These are phyloP conservation scores for Terana coerulea DNA, from an alignment of 768 basidiomycete genomes.

Conservation along the genomic window DNA sequence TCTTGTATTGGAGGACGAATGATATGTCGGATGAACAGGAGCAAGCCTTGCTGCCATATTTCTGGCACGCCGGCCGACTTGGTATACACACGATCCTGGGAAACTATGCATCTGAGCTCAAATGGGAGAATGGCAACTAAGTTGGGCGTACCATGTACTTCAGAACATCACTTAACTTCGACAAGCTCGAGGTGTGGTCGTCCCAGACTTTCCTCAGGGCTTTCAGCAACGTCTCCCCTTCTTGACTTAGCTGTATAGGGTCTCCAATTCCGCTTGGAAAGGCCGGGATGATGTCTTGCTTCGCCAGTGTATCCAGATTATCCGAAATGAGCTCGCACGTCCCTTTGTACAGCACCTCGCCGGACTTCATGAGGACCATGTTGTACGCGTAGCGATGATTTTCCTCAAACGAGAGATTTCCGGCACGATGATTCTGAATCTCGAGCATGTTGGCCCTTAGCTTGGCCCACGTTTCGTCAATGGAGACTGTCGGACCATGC, in stretches of 20 bases:
- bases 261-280: constrained; percentile 79
- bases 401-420: constrained; percentile 86
- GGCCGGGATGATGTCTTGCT: constrained; percentile 69
- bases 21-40: constrained; percentile 81
- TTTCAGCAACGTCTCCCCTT: constrained; percentile 83
- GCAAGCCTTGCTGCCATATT: constrained; percentile 77
- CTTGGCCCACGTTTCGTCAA: constrained; percentile 79
- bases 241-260: constrained; percentile 70
- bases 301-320: constrained; percentile 79
- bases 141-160: constrained; percentile 82
- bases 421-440: constrained; percentile 93
- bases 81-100: constrained; percentile 88
- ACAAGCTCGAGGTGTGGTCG: constrained; percentile 87
- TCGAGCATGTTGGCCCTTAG: constrained; percentile 85
- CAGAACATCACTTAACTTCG: constrained; percentile 82
- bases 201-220: constrained; percentile 87
- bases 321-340: constrained; percentile 73
- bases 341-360: constrained; percentile 83
- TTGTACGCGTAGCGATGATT: constrained; percentile 94
- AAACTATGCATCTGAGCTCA: constrained; percentile 15
- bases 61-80: constrained; percentile 69
- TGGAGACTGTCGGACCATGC: constrained; percentile 74
- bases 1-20: constrained; percentile 78
- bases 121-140: not conserved
- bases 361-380: constrained; percentile 85